Percentiles rank a stretch among this genome's conserved stretches.
Evolutionary conservation across 306 rosid genomes (phyloP).

Genomic region (Malus orientalis): DNA sequence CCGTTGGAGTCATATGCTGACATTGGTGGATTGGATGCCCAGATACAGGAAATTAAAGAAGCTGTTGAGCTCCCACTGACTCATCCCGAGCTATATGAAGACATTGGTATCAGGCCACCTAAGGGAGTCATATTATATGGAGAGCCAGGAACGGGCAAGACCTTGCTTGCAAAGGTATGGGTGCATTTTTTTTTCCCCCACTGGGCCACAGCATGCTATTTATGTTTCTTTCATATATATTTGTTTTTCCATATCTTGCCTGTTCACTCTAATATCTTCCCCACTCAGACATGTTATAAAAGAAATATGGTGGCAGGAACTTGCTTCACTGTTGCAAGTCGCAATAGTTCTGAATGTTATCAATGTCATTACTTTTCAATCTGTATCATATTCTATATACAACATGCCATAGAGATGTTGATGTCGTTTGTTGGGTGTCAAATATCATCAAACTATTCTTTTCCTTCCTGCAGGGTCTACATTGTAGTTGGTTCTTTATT

Average conservation of each 20-base stretch:
- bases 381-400: background rate
- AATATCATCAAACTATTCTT: background rate
- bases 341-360: background rate
- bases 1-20: slow-evolving; percentile 97
- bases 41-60: slow-evolving; percentile 97
- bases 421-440: background rate
- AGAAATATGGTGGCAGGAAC: background rate
- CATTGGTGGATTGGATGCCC: slow-evolving; percentile 97
- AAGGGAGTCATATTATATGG: slow-evolving; percentile 92
- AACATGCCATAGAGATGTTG: background rate
- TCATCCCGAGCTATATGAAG: slow-evolving; percentile 94
- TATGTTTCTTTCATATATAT: background rate
- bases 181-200: background rate
- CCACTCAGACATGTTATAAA: background rate
- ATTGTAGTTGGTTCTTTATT: background rate
- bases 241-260: background rate
- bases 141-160: slow-evolving; percentile 98
- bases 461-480: background rate
- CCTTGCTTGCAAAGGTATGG: slow-evolving; percentile 90
- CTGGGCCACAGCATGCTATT: background rate
- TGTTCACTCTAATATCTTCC: background rate
- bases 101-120: slow-evolving; percentile 97
- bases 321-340: background rate
- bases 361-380: background rate
- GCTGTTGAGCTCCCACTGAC: slow-evolving; percentile 97